phyloP scores from a whole-genome alignment of 2,329 filamentous ascomycete species.

The Tolypocladium ophioglossoides region DNA sequence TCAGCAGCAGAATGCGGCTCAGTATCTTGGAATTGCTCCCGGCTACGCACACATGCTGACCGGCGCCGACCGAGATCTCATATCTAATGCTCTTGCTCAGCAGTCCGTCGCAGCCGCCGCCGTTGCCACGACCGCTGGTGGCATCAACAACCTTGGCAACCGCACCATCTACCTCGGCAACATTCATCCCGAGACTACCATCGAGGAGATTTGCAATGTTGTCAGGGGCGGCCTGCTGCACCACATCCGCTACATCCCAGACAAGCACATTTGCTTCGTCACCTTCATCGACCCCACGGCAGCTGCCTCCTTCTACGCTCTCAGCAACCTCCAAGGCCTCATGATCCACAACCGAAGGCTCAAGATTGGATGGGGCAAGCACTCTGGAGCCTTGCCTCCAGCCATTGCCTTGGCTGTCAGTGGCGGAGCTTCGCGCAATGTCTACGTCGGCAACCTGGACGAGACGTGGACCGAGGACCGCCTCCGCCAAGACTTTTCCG shows the following conservation, averaged over 20 bases:
- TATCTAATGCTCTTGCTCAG: slow-evolving; percentile 91
- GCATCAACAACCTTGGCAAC: slow-evolving; percentile 95
- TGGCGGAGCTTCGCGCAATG: slow-evolving; percentile 93
- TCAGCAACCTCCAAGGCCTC: slow-evolving; percentile 92
- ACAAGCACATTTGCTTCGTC: slow-evolving; percentile 99
- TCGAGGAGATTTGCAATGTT: slow-evolving; percentile 99
- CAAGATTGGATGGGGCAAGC: slow-evolving; percentile 99
- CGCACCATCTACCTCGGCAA: slow-evolving; percentile 96
- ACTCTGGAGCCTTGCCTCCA: slow-evolving; percentile 89
- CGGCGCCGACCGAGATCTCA: slow-evolving; percentile 89
- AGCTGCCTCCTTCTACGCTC: slow-evolving; percentile 91
- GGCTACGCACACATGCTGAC: slow-evolving; percentile 95
- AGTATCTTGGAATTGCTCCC: slow-evolving; percentile 93
- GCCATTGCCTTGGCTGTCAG: slow-evolving; percentile 94
- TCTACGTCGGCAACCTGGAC: slow-evolving; percentile 95
- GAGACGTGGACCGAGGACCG: slow-evolving; percentile 97
- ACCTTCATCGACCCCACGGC: slow-evolving; percentile 98
- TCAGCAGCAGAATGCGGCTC: slow-evolving; percentile 96
- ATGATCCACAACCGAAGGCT: slow-evolving; percentile 98
- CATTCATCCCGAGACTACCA: slow-evolving; percentile 96
- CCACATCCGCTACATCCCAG: slow-evolving; percentile 97
- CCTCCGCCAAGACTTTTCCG: slow-evolving; percentile 89
- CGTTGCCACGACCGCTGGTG: slow-evolving; percentile 90
- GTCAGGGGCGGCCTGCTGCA: slow-evolving; percentile 91
- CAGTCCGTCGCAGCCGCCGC: slow-evolving; percentile 95